Base-by-base conservation (phyloP, 805 yeast genomes). In the Zygosaccharomyces rouxii region DNA sequence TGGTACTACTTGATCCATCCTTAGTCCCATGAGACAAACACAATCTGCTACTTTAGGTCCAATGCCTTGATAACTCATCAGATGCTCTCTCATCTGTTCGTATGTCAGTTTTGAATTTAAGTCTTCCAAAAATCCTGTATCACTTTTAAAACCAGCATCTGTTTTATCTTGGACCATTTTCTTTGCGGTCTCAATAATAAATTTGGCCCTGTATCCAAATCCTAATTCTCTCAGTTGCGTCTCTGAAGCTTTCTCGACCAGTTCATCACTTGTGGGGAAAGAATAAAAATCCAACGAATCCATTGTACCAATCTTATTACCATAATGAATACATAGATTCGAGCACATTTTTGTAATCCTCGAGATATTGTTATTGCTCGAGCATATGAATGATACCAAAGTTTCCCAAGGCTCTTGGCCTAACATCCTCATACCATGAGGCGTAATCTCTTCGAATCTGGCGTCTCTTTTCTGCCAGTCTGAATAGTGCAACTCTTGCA, bases 41-140 rank as follows among this genome's bases (percentile, higher is more conserved):
- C 99, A 94, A 58, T 94, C 99, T 0, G 99, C 97, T 1, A 94
- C 98, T 68, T 94, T 94, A 0, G 98, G 98, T 0, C 99, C 99
- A 0, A 94, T 97, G 0, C 99, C 99, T 3, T 78, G 73, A 56
- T 86, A 84, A 52, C 77, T 73, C 54, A 84, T 71, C 37, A 94
- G 68, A 40, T 57, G 60, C 31, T 64, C 69, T 42, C 67, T 56
- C 13, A 62, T 50, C 26, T 59, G 55, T 35, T 69, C 61, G 1
- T 64, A 53, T 7, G 89, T 69, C 52, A 84, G 69, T 0, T 61
- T 60, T 25, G 69, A 59, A n/a, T 59, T 54, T 37, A 76, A 71
- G 29, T 63, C 58, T 21, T 65, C 68, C 23, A 73, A 57, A 16
- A 51, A 71, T 1, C 63, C 59, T 2, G 74, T 69, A n/a, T 66